phyloP scores from a whole-genome alignment of 768 basidiomycete genomes.

The Boletus coccyginus region DNA sequence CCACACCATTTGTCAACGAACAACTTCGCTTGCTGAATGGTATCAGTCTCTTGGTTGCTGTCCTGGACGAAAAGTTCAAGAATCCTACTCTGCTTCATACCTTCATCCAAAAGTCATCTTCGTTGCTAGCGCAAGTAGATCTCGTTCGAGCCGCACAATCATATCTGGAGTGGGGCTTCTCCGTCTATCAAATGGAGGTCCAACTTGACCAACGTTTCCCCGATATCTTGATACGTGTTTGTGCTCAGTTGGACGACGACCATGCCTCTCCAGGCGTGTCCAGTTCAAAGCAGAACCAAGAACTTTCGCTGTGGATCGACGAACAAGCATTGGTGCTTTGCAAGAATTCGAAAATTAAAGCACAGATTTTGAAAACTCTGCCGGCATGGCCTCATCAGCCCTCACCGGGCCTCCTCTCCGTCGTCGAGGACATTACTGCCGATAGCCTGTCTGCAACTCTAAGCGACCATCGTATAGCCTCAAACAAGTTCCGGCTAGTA shows the following conservation, averaged over 20 bases:
- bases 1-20: slow-evolving; percentile 76
- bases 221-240: slow-evolving; percentile 68
- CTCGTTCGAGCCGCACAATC: slow-evolving; percentile 69
- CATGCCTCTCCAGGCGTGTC: slow-evolving; percentile 32
- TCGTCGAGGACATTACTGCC: slow-evolving; percentile 45
- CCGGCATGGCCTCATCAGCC: slow-evolving; percentile 76
- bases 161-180: slow-evolving; percentile 75
- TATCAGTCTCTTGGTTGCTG: slow-evolving; percentile 71
- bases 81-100: slow-evolving; percentile 62
- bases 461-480: slow-evolving; percentile 54
- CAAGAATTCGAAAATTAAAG: slow-evolving; percentile 34
- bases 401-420: slow-evolving; percentile 41
- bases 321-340: slow-evolving; percentile 44
- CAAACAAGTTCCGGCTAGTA: slow-evolving; percentile 77
- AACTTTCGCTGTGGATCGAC: slow-evolving; percentile 66
- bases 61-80: slow-evolving; percentile 51
- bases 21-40: slow-evolving; percentile 73
- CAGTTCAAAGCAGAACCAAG: slow-evolving; percentile 37
- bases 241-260: slow-evolving; percentile 58
- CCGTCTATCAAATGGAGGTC: slow-evolving; percentile 40
- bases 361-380: slow-evolving; percentile 53
- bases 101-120: slow-evolving; percentile 63
- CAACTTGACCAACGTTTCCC: slow-evolving; percentile 53
- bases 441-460: slow-evolving; percentile 54
- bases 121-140: slow-evolving; percentile 66